Evolutionary conservation across 306 rosid species (phyloP).

Genomic region (Castanopsis chinensis): DNA sequence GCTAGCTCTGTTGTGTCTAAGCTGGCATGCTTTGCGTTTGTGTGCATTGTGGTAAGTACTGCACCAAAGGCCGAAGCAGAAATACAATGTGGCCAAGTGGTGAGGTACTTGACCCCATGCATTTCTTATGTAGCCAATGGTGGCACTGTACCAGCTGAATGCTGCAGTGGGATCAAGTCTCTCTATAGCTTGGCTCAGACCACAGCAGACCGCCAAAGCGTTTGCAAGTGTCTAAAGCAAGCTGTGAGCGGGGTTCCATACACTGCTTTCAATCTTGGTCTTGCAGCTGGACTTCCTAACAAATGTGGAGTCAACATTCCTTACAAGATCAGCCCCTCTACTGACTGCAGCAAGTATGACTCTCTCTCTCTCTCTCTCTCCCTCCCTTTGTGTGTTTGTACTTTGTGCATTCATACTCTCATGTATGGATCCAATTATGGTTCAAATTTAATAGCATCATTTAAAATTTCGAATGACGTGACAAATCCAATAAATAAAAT

Average conservation of each 20-base stretch:
- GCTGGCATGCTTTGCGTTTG: slow-evolving; percentile 20
- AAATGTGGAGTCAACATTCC: slow-evolving; percentile 33
- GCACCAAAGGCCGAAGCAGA: slow-evolving; percentile 25
- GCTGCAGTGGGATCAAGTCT: slow-evolving; percentile 49
- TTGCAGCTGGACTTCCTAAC: slow-evolving; percentile 45
- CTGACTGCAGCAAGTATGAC: slow-evolving; percentile 26
- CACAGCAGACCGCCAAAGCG: slow-evolving; percentile 45
- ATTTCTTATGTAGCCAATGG: slow-evolving; percentile 26
- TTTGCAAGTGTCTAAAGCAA: slow-evolving; percentile 52
- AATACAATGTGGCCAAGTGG: slow-evolving; percentile 39
- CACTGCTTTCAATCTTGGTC: slow-evolving; percentile 16
- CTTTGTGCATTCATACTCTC: too few species aligned
- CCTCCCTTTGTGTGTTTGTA: background rate
- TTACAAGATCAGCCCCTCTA: slow-evolving; percentile 33
- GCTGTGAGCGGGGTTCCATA: slow-evolving; percentile 26
- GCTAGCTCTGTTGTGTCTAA: slow-evolving; percentile 16
- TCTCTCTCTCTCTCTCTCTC: background rate
- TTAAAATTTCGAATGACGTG: too few species aligned
- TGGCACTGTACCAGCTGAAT: slow-evolving; percentile 6
- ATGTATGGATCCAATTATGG: too few species aligned
- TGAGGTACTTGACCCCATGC: slow-evolving; percentile 32
- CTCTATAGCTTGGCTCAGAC: slow-evolving; percentile 40
- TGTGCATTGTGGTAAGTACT: slow-evolving; percentile 24
- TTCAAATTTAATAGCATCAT: too few species aligned
- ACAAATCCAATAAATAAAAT: too few species aligned